Base-by-base conservation (phyloP, 2,329 filamentous ascomycete species). In the Fusarium zealandicum region DNA sequence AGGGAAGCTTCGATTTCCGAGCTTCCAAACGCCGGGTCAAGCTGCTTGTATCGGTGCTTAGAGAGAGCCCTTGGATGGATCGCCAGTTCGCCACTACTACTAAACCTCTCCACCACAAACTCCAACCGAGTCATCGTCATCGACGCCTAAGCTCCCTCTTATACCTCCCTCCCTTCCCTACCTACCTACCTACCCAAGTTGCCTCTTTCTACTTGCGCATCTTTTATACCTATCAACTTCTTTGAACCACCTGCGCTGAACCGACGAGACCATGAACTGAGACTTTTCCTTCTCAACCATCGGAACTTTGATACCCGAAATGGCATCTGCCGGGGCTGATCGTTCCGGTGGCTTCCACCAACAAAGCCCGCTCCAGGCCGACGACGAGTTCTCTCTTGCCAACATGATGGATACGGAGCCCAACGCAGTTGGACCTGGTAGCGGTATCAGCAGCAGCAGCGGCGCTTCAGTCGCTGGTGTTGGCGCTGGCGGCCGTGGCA, bases 371-470 rank as follows among this genome's bases (percentile, higher is more conserved):
- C 64, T 64, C 22, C 61, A 67, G 39, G 63, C 65, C 30, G 63
- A 63, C 41, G 68, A 72, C 57, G 65, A 70, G 17, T 66, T 67
- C 27, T 62, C 64, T 18, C 66, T 73, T 58, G 60, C 70, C 35
- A 65, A 66, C 37, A 66, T 72, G 51, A 54, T 65, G 41, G 63
- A 68, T 37, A 37, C 57, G 11, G 61, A 64, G 36, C 43, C 53
- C 18, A 47, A 63, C 12, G 38, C 47, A 0, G 39, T 39, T 13
- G 39, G 50, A 0, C 40, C 40, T 18, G 43, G 62, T 7, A 47
- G 40, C 16, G 45, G 45, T 5, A 25, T 41, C 18, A 36, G 58
- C 17, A 37, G 50, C 9, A 47, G 52, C 4, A 52, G 51, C 5
- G 51, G 42, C 17, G 22, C 22, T 25, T 47, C 51, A 39, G 40